These are phyloP conservation scores for Aspergillus pseudoglaucus DNA, from an alignment of 2,329 filamentous ascomycete species.

Conservation along the genomic window DNA sequence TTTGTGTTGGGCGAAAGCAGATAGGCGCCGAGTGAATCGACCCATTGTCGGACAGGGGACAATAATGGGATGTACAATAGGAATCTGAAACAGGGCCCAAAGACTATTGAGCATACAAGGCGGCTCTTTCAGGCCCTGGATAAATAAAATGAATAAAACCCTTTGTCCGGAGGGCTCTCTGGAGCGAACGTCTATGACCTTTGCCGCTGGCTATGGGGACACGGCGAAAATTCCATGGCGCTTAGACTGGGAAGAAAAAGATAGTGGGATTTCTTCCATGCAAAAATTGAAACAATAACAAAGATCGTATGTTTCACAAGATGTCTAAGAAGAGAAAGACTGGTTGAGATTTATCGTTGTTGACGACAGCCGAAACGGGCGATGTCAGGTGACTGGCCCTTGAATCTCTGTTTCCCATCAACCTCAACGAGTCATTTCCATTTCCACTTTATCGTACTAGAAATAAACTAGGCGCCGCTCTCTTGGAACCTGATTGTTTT, in stretches of 20 bases:
- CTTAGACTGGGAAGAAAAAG: no score
- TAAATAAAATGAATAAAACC: no score
- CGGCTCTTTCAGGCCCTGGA: no score
- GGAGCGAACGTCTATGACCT: no score
- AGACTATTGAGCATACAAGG: slow-evolving; percentile 4
- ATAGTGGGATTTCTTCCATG: no score
- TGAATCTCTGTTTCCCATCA: not conserved
- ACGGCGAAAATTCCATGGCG: no score
- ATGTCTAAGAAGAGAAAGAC: not conserved
- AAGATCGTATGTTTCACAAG: not conserved
- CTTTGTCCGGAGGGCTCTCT: no score
- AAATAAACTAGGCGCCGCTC: not conserved
- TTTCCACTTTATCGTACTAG: not conserved
- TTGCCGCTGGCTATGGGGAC: no score
- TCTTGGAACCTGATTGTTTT: not conserved
- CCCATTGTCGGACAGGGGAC: slow-evolving; percentile 8
- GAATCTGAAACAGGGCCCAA: slow-evolving; percentile 15
- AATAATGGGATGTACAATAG: slow-evolving; percentile 13
- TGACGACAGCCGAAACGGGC: not conserved
- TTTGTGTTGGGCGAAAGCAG: not conserved
- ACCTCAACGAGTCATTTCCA: not conserved
- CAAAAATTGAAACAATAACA: not conserved
- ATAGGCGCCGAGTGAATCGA: slow-evolving; percentile 1
- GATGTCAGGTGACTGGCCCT: slow-evolving; percentile 1
- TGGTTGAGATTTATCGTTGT: not conserved